phyloP scores from a whole-genome alignment of 2,329 filamentous ascomycete species.

The Microthyrium microscopicum region DNA sequence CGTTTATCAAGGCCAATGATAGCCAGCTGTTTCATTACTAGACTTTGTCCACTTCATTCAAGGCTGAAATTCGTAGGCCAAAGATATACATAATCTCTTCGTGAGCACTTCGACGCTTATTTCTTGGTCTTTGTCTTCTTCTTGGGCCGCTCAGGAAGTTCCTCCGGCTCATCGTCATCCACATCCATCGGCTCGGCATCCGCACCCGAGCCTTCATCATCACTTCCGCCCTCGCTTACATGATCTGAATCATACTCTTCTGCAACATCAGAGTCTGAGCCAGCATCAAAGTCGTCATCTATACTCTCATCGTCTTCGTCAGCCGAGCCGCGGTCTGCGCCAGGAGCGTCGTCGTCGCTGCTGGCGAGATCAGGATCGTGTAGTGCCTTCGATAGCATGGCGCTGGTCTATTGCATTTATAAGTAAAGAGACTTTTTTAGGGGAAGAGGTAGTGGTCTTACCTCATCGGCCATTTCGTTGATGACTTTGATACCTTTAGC shows the following conservation, averaged over 20 bases:
- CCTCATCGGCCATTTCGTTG: conserved; percentile 97
- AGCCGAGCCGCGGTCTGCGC: conserved; percentile 66
- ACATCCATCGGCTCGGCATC: conserved; percentile 31
- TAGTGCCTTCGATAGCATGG: conserved; percentile 61
- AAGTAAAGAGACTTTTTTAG: neutral
- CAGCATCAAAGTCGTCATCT: conserved; percentile 88
- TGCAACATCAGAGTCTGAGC: conserved; percentile 85
- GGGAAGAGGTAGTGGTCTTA: conserved; percentile 31
- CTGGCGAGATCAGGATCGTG: conserved; percentile 69
- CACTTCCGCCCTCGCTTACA: conserved; percentile 63
- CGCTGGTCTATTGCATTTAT: conserved; percentile 29
- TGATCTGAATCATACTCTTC: conserved; percentile 91
- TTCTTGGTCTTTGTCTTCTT: conserved; percentile 42
- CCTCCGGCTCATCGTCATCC: conserved; percentile 16
- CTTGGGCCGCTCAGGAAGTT: conserved; percentile 41
- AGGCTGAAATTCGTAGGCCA: no score
- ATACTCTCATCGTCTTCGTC: conserved; percentile 93
- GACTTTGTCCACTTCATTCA: no score
- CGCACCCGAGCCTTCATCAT: conserved; percentile 40
- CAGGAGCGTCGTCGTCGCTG: conserved; percentile 62
- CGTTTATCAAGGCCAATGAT: no score
- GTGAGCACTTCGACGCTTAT: no score
- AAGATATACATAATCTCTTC: no score
- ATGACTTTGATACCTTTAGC: conserved; percentile 88
- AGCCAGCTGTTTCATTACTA: no score